These are phyloP conservation scores for Calonectria naviculata DNA, from an alignment of 2,329 filamentous ascomycete species.

Conservation along the genomic window DNA sequence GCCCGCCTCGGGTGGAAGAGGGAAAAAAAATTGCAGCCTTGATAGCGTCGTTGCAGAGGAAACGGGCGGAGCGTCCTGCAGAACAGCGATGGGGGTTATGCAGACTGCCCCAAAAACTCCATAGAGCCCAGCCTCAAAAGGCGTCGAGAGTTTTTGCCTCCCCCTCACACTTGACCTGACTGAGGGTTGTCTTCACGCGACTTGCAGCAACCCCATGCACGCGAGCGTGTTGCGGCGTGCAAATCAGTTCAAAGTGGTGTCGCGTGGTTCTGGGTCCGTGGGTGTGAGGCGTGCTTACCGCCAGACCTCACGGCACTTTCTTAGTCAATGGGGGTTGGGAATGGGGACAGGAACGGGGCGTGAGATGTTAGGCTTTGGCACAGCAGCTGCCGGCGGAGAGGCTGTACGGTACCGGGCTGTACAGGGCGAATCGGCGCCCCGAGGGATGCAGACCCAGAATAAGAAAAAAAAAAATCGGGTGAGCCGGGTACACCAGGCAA, in stretches of 20 bases:
- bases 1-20: conserved; percentile 17
- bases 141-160: conserved; percentile 27
- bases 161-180: conserved; percentile 32
- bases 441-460: conserved; percentile 35
- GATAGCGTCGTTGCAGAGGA: conserved; percentile 36
- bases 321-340: conserved; percentile 35
- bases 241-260: conserved; percentile 32
- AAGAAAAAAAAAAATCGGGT: conserved; percentile 23
- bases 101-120: conserved; percentile 27
- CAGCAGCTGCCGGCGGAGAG: conserved; percentile 25
- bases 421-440: conserved; percentile 27
- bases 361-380: conserved; percentile 30
- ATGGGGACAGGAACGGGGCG: conserved; percentile 34
- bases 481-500: conserved; percentile 13
- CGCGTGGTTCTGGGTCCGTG: conserved; percentile 30
- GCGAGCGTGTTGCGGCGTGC: conserved; percentile 40
- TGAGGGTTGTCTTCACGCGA: conserved; percentile 38
- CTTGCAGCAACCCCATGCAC: conserved; percentile 42
- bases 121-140: conserved; percentile 34
- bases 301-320: conserved; percentile 34
- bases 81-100: conserved; percentile 30
- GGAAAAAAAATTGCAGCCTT: conserved; percentile 18
- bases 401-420: conserved; percentile 9
- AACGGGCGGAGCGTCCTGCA: conserved; percentile 28
- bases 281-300: conserved; percentile 29